Percentiles rank a stretch among this genome's conserved stretches.
Evolutionary conservation across 345 rosid genomes (phyloP).

Genomic region (Euphorbia tirucalli): DNA sequence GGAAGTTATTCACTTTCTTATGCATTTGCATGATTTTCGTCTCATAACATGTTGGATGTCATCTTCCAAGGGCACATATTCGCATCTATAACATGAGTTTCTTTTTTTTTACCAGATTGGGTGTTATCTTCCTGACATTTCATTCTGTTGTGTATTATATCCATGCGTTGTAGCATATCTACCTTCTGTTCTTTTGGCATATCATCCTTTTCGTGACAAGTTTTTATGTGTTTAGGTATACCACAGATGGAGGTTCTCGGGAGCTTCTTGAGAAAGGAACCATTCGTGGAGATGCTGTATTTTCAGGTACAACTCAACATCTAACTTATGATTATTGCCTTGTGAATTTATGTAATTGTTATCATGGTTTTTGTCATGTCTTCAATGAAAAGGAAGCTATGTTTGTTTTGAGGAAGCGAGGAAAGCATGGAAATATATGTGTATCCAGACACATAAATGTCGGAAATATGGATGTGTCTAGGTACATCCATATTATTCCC

Average conservation of each 20-base stretch:
- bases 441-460: no score
- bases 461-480: no score
- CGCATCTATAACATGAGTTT: background rate
- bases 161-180: background rate
- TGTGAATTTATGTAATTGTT: background rate
- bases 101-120: background rate
- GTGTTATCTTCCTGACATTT: background rate
- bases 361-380: background rate
- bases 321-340: background rate
- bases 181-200: conserved; percentile 1
- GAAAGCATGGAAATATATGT: no score
- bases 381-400: background rate
- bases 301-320: conserved; percentile 50
- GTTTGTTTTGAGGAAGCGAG: no score
- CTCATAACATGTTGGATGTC: background rate
- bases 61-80: background rate
- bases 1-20: background rate
- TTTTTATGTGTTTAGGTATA: conserved; percentile 52
- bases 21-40: background rate
- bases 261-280: conserved; percentile 81
- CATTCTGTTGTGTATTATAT: background rate
- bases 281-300: conserved; percentile 53
- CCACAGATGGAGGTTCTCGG: conserved; percentile 86
- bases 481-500: no score
- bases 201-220: conserved; percentile 6